Evolutionary conservation across 148 eudicot species (phyloP).

Genomic region (Simmondsia chinensis): DNA sequence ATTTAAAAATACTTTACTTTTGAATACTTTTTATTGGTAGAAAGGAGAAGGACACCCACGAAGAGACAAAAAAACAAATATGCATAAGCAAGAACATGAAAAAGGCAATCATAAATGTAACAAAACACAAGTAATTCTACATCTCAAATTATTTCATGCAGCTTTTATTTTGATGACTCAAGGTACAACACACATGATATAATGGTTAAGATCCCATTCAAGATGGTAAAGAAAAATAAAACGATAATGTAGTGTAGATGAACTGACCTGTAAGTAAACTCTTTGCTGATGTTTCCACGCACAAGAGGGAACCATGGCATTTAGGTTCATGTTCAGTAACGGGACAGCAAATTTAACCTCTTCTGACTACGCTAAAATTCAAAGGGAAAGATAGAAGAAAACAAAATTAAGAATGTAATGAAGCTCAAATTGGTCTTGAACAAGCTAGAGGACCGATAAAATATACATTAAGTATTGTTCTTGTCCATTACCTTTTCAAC

Average conservation of each 20-base stretch:
- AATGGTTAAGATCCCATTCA: background rate
- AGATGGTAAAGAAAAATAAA: background rate
- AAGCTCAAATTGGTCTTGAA: background rate
- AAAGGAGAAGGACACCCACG: too few species aligned
- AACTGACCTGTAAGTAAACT: constrained; percentile 70
- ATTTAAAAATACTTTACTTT: too few species aligned
- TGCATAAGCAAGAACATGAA: too few species aligned
- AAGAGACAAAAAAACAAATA: too few species aligned
- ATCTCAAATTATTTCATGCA: too few species aligned
- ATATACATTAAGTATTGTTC: background rate
- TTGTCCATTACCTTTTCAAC: constrained; percentile 57
- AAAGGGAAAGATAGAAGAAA: constrained; percentile 17
- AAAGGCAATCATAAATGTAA: too few species aligned
- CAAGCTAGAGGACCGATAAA: background rate
- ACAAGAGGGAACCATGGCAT: constrained; percentile 56
- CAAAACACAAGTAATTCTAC: too few species aligned
- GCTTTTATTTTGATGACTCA: too few species aligned
- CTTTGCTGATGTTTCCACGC: constrained; percentile 83
- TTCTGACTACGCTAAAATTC: constrained; percentile 66
- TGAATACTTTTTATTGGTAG: too few species aligned
- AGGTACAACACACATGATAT: too few species aligned
- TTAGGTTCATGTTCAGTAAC: constrained; percentile 65
- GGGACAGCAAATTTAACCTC: constrained; percentile 94
- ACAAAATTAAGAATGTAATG: constrained; percentile 17
- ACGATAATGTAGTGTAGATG: background rate